Evolutionary conservation across 176 grass and related monocot species (phyloP).

Genomic region (Panicum miliaceum): DNA sequence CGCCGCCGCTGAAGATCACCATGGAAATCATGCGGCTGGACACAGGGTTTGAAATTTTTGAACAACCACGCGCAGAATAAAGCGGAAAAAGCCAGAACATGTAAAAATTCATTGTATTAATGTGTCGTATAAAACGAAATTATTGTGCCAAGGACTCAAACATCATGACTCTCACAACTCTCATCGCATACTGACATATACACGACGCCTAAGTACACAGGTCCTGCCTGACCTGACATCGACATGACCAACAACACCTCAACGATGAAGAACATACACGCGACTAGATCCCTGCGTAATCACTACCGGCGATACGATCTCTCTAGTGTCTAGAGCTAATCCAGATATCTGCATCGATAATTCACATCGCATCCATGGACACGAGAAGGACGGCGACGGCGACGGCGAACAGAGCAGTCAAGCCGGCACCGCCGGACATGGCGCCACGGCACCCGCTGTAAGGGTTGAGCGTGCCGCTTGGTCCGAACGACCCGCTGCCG

Average conservation of each 20-base stretch:
- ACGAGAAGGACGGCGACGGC: not conserved
- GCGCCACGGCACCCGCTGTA: constrained; percentile 23
- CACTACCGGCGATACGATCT: not conserved
- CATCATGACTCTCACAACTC: not conserved
- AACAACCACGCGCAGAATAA: not conserved
- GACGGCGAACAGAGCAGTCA: not conserved
- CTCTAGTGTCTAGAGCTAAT: constrained; percentile 12
- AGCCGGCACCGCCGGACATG: not conserved
- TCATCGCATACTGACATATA: not conserved
- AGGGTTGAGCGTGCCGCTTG: constrained; percentile 52
- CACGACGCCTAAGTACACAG: not conserved
- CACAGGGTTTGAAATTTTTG: not conserved
- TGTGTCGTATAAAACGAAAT: not conserved
- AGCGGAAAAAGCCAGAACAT: not conserved
- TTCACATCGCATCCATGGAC: constrained; percentile 43
- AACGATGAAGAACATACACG: not conserved
- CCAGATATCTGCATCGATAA: not conserved
- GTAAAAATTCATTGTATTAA: not conserved
- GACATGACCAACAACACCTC: constrained; percentile 13
- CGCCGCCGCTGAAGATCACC: not conserved
- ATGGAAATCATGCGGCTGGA: not conserved
- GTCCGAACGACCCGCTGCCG: constrained; percentile 53
- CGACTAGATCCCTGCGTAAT: not conserved
- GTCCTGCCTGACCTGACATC: not conserved
- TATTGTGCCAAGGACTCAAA: not conserved